Conservation (phyloP, 176 grass and related monocot species). For the Urochloa ruziziensis region DNA sequence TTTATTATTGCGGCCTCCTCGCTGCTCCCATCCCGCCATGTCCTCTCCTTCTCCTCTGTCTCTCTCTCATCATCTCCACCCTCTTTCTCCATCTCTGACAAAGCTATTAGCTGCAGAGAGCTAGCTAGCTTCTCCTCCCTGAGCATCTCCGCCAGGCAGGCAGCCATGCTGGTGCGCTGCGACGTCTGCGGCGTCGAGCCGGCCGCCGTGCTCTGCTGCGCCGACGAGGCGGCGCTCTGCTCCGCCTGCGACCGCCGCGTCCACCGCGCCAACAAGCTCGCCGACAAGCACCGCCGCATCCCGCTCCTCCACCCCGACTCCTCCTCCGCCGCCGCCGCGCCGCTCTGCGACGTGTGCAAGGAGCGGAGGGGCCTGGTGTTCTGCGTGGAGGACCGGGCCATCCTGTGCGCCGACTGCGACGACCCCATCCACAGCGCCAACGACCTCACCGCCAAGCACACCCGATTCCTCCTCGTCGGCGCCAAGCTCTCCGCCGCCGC, state of each 20-base stretch:
- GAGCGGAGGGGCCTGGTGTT: constrained; percentile 76
- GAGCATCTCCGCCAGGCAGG: background rate
- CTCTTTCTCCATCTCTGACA: background rate
- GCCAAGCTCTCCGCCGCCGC: constrained; percentile 54
- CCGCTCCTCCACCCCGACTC: constrained; percentile 29
- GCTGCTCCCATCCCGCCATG: constrained; percentile 11
- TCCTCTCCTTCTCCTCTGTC: background rate
- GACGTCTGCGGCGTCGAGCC: constrained; percentile 66
- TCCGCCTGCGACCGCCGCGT: constrained; percentile 67
- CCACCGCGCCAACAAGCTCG: constrained; percentile 82
- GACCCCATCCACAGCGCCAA: constrained; percentile 77
- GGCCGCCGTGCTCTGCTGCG: constrained; percentile 83
- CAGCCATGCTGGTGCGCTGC: constrained; percentile 71
- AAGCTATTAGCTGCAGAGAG: background rate
- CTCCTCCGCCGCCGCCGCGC: background rate
- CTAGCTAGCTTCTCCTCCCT: background rate
- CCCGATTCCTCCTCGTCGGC: constrained; percentile 78
- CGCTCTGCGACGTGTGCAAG: constrained; percentile 87
- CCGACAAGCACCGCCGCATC: constrained; percentile 80
- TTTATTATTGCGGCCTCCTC: constrained; percentile 12
- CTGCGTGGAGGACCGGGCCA: constrained; percentile 96
- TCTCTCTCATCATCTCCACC: background rate
- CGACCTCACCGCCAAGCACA: constrained; percentile 89
- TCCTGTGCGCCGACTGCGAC: constrained; percentile 93
- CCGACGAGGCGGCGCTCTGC: constrained; percentile 91